These are phyloP conservation scores for Ogataea corticis DNA, from an alignment of 805 yeast genomes.

Conservation along the genomic window DNA sequence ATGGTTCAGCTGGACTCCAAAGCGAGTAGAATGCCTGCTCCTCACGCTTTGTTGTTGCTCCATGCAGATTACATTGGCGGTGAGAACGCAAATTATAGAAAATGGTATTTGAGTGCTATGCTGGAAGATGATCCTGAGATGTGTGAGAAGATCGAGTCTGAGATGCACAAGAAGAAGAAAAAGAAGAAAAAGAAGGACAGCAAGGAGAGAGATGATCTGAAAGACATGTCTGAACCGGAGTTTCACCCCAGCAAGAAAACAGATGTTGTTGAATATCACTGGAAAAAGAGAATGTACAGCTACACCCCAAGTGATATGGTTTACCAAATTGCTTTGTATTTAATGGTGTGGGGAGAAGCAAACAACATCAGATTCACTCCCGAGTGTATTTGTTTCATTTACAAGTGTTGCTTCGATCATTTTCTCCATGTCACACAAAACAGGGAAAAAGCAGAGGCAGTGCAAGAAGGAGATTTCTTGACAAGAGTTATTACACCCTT, in stretches of 20 bases:
- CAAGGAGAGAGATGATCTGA: slow-evolving; percentile 27
- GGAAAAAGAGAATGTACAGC: slow-evolving; percentile 66
- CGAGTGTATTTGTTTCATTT: slow-evolving; percentile 53
- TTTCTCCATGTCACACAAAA: slow-evolving; percentile 38
- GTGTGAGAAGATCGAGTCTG: slow-evolving; percentile 60
- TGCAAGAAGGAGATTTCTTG: slow-evolving; percentile 34
- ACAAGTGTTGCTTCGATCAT: slow-evolving; percentile 55
- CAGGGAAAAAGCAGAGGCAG: background rate
- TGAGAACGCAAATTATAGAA: slow-evolving; percentile 77
- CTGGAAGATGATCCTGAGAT: slow-evolving; percentile 68
- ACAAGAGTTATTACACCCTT: slow-evolving; percentile 46
- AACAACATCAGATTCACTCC: slow-evolving; percentile 59
- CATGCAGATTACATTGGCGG: slow-evolving; percentile 96
- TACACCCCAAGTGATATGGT: slow-evolving; percentile 58
- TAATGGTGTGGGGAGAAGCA: slow-evolving; percentile 77
- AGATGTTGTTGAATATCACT: slow-evolving; percentile 80
- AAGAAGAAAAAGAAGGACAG: slow-evolving; percentile 67
- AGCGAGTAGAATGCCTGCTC: slow-evolving; percentile 73
- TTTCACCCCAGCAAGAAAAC: slow-evolving; percentile 34
- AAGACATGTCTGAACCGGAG: slow-evolving; percentile 19
- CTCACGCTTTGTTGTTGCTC: slow-evolving; percentile 67
- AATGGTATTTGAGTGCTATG: slow-evolving; percentile 91
- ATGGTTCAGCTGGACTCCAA: slow-evolving; percentile 84
- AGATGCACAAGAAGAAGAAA: slow-evolving; percentile 48
- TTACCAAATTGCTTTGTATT: slow-evolving; percentile 62